phyloP scores from a whole-genome alignment of 441 rosid genomes.

The Gossypium aridum region DNA sequence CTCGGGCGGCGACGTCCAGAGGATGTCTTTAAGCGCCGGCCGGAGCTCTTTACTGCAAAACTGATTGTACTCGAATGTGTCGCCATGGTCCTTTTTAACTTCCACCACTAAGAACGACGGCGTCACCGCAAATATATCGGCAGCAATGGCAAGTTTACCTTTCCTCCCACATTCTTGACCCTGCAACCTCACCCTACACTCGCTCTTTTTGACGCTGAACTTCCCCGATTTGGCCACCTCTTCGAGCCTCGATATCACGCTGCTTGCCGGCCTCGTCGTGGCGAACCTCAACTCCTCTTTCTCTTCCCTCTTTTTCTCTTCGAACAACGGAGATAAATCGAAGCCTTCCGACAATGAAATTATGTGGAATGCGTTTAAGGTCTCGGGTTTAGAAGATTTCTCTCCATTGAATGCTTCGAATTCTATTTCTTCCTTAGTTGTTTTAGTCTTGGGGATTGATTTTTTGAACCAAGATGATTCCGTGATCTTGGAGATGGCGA shows the following conservation, averaged over 20 bases:
- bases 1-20: constrained; percentile 48
- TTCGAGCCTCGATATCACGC: constrained; percentile 70
- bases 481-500: constrained; percentile 42
- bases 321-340: constrained; percentile 75
- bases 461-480: constrained; percentile 75
- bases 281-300: constrained; percentile 71
- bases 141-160: constrained; percentile 66
- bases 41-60: constrained; percentile 79
- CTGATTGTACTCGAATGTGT: constrained; percentile 72
- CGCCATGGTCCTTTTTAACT: constrained; percentile 83
- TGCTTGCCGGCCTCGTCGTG: constrained; percentile 65
- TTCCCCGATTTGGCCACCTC: constrained; percentile 60
- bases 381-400: constrained; percentile 39
- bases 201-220: constrained; percentile 64
- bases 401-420: constrained; percentile 28
- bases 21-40: constrained; percentile 83
- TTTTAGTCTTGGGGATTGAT: constrained; percentile 27
- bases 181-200: constrained; percentile 60
- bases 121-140: constrained; percentile 67
- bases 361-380: constrained; percentile 71
- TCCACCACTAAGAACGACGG: constrained; percentile 72
- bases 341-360: constrained; percentile 81
- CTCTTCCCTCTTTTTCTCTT: constrained; percentile 71
- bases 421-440: constrained; percentile 28
- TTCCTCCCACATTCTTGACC: constrained; percentile 76